These are phyloP conservation scores for Xerocomellus amylosporus DNA, from an alignment of 768 basidiomycete genomes.

Conservation along the genomic window DNA sequence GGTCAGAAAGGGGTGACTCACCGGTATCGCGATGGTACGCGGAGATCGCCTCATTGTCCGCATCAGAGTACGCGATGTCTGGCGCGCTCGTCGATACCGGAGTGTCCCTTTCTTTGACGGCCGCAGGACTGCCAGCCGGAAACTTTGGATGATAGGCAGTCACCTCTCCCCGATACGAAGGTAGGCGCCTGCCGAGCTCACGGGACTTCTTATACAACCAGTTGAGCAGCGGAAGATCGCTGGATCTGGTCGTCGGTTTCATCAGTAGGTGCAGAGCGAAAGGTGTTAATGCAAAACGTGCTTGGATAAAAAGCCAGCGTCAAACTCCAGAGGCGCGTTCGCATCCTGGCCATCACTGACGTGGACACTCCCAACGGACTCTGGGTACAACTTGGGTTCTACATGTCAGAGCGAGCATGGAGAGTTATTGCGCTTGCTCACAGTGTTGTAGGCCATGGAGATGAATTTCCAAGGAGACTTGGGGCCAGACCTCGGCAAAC, in stretches of 20 bases:
- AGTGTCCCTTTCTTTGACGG: conserved; percentile 3
- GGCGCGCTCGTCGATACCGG: neutral
- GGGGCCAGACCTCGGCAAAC: conserved; percentile 21
- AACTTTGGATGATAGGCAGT: conserved; percentile 23
- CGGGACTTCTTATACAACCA: conserved; percentile 50
- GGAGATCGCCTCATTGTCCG: neutral
- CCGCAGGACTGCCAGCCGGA: conserved; percentile 23
- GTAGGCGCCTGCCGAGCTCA: conserved; percentile 55
- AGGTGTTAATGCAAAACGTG: conserved; percentile 11
- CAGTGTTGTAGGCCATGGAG: conserved; percentile 32
- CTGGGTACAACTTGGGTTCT: conserved; percentile 39
- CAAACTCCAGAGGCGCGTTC: conserved; percentile 43
- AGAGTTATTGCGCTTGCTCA: conserved; percentile 12
- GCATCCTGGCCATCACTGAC: conserved; percentile 42
- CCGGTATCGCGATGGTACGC: neutral
- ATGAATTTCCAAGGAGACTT: conserved; percentile 25
- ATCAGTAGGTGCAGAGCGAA: neutral
- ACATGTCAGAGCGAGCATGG: neutral
- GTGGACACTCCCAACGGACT: conserved; percentile 46
- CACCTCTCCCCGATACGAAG: conserved; percentile 16
- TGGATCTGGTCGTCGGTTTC: neutral
- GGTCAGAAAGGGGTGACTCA: neutral
- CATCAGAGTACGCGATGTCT: neutral
- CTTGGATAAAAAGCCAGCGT: conserved; percentile 44
- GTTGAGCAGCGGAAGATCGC: conserved; percentile 44